Evolutionary conservation across 2,329 filamentous ascomycete species (phyloP).

Genomic region (Alternaria conjuncta): DNA sequence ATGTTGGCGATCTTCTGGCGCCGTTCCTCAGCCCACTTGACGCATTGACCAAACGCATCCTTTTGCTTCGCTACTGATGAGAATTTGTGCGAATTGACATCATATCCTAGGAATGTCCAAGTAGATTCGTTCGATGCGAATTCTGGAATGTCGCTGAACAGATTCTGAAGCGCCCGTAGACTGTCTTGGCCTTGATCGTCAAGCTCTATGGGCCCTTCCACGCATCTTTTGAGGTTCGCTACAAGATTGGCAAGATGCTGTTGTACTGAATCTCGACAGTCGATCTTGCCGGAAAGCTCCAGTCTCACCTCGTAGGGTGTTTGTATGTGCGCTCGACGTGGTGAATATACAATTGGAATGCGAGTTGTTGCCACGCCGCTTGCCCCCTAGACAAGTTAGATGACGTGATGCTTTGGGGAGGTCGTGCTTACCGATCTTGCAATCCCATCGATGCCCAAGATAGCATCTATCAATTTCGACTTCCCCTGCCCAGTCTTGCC

Average conservation of each 20-base stretch:
- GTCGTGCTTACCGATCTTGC: background rate
- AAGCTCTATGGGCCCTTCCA: background rate
- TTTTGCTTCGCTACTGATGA: background rate
- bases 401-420: background rate
- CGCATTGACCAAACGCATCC: background rate
- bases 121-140: background rate
- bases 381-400: background rate
- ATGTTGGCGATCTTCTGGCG: background rate
- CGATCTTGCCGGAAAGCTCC: background rate
- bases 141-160: background rate
- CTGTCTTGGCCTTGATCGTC: background rate
- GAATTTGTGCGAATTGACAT: too few species aligned
- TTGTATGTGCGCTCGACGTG: background rate
- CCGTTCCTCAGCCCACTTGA: background rate
- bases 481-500: background rate
- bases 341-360: background rate
- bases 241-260: background rate
- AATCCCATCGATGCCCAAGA: background rate
- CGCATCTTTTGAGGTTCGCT: background rate
- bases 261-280: background rate
- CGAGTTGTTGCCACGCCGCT: background rate
- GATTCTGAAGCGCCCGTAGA: background rate
- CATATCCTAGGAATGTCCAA: background rate
- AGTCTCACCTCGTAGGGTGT: background rate
- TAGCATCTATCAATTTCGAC: background rate